These are phyloP conservation scores for Didymella keratinophila DNA, from an alignment of 2,329 filamentous ascomycete genomes.

Conservation along the genomic window DNA sequence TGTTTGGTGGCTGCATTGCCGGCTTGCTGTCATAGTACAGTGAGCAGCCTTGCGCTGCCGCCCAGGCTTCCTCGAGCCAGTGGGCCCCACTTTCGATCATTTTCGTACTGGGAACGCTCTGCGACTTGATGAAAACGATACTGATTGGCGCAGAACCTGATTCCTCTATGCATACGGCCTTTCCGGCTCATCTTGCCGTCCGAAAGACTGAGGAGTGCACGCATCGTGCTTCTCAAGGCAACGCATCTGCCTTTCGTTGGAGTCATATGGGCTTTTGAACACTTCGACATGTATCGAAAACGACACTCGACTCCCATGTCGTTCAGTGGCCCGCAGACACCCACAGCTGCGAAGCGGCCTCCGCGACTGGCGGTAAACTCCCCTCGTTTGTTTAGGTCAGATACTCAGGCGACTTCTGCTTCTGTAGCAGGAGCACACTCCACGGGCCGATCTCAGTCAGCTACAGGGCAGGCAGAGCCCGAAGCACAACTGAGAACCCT, in stretches of 20 bases:
- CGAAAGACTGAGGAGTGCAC: conserved; percentile 67
- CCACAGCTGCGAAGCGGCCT: conserved; percentile 33
- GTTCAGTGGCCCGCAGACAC: conserved; percentile 46
- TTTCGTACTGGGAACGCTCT: conserved; percentile 1
- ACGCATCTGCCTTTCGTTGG: conserved; percentile 73
- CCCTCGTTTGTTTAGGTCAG: conserved; percentile 40
- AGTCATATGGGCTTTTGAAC: conserved; percentile 74
- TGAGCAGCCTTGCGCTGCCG: conserved; percentile 34
- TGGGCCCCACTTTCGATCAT: neutral
- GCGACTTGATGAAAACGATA: conserved; percentile 28
- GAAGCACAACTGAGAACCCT: conserved; percentile 48
- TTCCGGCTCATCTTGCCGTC: conserved; percentile 72
- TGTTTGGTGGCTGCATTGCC: conserved; percentile 14
- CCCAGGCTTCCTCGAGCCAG: conserved; percentile 34
- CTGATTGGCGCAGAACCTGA: conserved; percentile 66
- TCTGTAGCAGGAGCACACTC: conserved; percentile 25
- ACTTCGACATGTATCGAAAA: conserved; percentile 39
- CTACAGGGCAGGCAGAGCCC: conserved; percentile 33
- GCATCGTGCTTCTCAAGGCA: conserved; percentile 66
- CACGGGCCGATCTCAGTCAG: conserved; percentile 25
- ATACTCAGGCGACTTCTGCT: conserved; percentile 35
- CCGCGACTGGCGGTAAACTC: conserved; percentile 45
- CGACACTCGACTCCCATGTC: conserved; percentile 32
- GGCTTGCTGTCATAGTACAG: conserved; percentile 16
- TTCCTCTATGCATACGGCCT: conserved; percentile 76